Evolutionary conservation across 306 rosid genomes (phyloP).

Genomic region (Pachyrhizus erosus): DNA sequence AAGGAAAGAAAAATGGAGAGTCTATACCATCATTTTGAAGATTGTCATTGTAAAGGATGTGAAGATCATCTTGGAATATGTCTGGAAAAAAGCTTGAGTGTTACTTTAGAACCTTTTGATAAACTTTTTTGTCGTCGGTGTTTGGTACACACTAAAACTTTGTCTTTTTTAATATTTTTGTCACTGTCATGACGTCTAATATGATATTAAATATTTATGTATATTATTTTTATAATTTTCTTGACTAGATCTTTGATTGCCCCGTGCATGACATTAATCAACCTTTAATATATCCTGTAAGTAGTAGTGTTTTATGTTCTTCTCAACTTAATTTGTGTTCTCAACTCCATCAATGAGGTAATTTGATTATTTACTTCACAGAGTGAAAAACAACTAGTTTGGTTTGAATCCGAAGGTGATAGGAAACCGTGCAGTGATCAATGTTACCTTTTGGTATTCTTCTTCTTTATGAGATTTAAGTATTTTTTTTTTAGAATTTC

Average conservation of each 20-base stretch:
- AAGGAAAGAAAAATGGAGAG: slow-evolving; percentile 50
- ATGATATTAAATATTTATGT: slow-evolving; percentile 11
- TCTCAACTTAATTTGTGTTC: slow-evolving; percentile 9
- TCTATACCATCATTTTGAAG: slow-evolving; percentile 42
- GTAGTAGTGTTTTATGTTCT: slow-evolving; percentile 38
- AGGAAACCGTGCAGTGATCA: slow-evolving; percentile 78
- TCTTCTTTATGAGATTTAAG: slow-evolving; percentile 20
- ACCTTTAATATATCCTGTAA: slow-evolving; percentile 72
- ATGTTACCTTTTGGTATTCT: slow-evolving; percentile 76
- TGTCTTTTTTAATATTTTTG: slow-evolving; percentile 7
- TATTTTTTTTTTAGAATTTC: slow-evolving; percentile 7
- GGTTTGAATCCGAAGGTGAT: slow-evolving; percentile 68
- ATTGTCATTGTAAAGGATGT: slow-evolving; percentile 46
- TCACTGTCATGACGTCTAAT: slow-evolving; percentile 4
- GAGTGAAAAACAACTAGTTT: slow-evolving; percentile 69
- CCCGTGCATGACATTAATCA: slow-evolving; percentile 81
- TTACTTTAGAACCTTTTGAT: slow-evolving; percentile 69
- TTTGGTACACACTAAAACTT: slow-evolving; percentile 56
- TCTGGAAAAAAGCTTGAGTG: slow-evolving; percentile 65
- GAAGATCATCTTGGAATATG: slow-evolving; percentile 49
- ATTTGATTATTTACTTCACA: slow-evolving; percentile 55
- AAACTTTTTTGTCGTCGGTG: slow-evolving; percentile 82
- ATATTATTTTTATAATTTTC: slow-evolving; percentile 41
- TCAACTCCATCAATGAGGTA: slow-evolving; percentile 32
- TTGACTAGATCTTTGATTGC: slow-evolving; percentile 72